Conservation (phyloP, 257 asterid genomes). For the Solanum rostratum region DNA sequence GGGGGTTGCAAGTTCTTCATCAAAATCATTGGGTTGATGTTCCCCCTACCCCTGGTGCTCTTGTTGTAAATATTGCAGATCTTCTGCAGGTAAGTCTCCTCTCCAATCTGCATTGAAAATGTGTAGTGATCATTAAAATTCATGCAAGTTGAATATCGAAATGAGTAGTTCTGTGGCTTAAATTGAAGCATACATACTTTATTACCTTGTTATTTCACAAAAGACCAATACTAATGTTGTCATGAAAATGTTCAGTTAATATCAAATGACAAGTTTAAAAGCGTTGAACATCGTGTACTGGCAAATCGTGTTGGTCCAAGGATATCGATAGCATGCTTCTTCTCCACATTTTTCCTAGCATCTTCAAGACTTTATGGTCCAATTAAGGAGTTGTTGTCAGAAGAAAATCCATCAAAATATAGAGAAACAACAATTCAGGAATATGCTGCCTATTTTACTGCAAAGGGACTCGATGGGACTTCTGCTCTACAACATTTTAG, state of each 20-base stretch:
- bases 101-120: background rate
- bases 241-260: background rate
- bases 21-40: background rate
- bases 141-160: background rate
- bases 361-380: constrained; percentile 43
- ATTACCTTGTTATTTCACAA: background rate
- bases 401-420: constrained; percentile 45
- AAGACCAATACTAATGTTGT: background rate
- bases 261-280: background rate
- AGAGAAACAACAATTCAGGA: constrained; percentile 48
- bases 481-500: constrained; percentile 38
- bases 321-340: constrained; percentile 56
- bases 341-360: constrained; percentile 23
- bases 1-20: constrained; percentile 1
- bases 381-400: constrained; percentile 38
- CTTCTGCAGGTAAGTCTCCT: background rate
- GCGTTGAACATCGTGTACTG: constrained; percentile 34
- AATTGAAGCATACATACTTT: background rate
- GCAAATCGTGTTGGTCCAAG: constrained; percentile 51
- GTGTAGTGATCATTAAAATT: background rate
- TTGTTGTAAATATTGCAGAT: background rate
- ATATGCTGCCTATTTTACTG: constrained; percentile 10
- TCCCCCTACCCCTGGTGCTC: background rate
- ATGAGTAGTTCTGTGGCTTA: background rate
- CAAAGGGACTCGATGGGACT: constrained; percentile 48